phyloP scores from a whole-genome alignment of 108 stramenopile genomes.

The Cyclotella kingstonii region DNA sequence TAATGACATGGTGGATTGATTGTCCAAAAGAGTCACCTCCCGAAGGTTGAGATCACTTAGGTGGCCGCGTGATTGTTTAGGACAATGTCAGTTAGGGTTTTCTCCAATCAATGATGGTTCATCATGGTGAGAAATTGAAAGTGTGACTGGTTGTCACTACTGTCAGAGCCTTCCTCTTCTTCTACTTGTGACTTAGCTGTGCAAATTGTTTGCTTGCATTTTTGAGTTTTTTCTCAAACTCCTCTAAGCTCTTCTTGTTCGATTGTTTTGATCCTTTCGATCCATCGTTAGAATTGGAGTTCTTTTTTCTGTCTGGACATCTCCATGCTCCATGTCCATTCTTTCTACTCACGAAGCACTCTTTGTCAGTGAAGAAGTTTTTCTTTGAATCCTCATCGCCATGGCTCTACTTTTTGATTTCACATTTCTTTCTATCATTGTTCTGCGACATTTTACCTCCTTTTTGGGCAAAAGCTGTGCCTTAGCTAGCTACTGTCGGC shows the following conservation, averaged over 20 bases:
- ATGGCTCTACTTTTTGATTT: background rate
- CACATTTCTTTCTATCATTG: background rate
- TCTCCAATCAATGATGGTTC: no score
- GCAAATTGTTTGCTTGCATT: conserved; percentile 6
- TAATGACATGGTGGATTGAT: conserved; percentile 11
- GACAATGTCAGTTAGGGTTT: background rate
- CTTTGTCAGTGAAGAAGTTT: background rate
- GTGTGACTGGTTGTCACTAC: conserved; percentile 9
- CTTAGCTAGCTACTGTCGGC: background rate
- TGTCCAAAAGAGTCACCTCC: conserved; percentile 6
- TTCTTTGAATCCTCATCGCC: no score
- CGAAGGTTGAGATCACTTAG: background rate
- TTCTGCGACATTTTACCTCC: no score
- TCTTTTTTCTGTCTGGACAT: background rate
- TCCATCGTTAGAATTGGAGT: background rate
- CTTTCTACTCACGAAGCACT: conserved; percentile 10
- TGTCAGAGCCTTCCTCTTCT: background rate
- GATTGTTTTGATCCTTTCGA: background rate
- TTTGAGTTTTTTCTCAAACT: conserved; percentile 6
- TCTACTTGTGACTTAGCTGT: background rate
- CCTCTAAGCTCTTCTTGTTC: background rate
- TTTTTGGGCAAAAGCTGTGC: conserved; percentile 16
- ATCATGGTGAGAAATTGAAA: background rate
- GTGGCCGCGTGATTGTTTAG: background rate
- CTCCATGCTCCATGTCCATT: background rate